Percentiles rank a stretch among this genome's conserved stretches.
Evolutionary conservation across 495 filamentous ascomycete species (phyloP).

Genomic region (Entonaema liquescens): DNA sequence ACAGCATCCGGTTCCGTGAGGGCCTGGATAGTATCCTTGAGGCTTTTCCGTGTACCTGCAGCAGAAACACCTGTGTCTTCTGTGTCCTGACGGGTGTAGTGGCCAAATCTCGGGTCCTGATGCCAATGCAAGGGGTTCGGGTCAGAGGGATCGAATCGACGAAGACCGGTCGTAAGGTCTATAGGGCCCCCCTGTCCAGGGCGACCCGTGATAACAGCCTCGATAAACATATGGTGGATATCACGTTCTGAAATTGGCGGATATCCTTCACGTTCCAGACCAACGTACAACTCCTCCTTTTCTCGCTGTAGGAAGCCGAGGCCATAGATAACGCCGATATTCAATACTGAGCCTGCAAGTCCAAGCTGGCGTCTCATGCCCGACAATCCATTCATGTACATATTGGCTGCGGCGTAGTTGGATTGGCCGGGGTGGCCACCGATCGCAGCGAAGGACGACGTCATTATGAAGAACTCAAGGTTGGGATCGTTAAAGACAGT

Average conservation of each 20-base stretch:
- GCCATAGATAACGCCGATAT: slow-evolving; percentile 67
- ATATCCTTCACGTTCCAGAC: slow-evolving; percentile 56
- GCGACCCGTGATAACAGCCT: slow-evolving; percentile 58
- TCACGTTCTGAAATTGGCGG: slow-evolving; percentile 67
- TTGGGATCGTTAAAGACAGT: slow-evolving; percentile 42
- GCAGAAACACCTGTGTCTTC: not conserved
- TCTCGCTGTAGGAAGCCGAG: slow-evolving; percentile 64
- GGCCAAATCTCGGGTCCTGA: slow-evolving; percentile 51
- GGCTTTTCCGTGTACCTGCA: slow-evolving; percentile 10
- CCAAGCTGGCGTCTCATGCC: slow-evolving; percentile 47
- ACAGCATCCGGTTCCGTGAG: slow-evolving; percentile 30
- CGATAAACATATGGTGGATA: slow-evolving; percentile 67
- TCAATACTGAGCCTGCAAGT: slow-evolving; percentile 55
- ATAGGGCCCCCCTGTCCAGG: slow-evolving; percentile 37
- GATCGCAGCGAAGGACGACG: slow-evolving; percentile 57
- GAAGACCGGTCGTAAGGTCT: slow-evolving; percentile 54
- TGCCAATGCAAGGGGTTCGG: slow-evolving; percentile 51
- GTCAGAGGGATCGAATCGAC: slow-evolving; percentile 42
- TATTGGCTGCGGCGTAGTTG: slow-evolving; percentile 66
- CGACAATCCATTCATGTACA: slow-evolving; percentile 61
- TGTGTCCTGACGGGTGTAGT: slow-evolving; percentile 39
- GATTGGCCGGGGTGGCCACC: slow-evolving; percentile 59
- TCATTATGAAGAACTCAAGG: slow-evolving; percentile 61
- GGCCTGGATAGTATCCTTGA: slow-evolving; percentile 39
- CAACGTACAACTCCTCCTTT: slow-evolving; percentile 51